phyloP scores from a whole-genome alignment of 2,329 filamentous ascomycete genomes.

The Huntiella abstrusa region DNA sequence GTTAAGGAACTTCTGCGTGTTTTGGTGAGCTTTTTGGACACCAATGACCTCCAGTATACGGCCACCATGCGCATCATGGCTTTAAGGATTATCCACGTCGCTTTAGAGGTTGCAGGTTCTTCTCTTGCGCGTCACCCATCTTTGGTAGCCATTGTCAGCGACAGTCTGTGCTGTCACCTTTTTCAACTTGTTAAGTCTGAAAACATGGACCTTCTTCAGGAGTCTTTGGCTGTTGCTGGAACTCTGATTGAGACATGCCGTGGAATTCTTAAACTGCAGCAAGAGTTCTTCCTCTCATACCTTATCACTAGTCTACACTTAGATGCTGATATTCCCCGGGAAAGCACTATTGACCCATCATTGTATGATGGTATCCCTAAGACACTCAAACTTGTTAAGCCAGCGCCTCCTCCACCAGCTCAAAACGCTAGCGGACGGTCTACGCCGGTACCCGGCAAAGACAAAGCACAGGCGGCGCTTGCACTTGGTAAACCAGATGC shows the following conservation, averaged over 20 bases:
- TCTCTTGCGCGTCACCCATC: constrained; percentile 87
- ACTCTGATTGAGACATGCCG: constrained; percentile 83
- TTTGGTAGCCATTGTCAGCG: constrained; percentile 71
- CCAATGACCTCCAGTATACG: constrained; percentile 78
- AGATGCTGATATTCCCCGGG: constrained; percentile 79
- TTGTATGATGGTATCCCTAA: constrained; percentile 89
- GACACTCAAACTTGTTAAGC: constrained; percentile 71
- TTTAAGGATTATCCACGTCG: constrained; percentile 88
- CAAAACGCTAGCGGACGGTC: constrained; percentile 51
- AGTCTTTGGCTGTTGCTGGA: constrained; percentile 78
- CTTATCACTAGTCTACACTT: constrained; percentile 86
- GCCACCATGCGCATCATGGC: constrained; percentile 97
- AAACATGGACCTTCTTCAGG: constrained; percentile 85
- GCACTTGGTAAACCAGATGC: constrained; percentile 85
- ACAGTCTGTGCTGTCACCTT: constrained; percentile 79
- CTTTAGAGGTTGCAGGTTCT: constrained; percentile 84
- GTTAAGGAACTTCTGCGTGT: constrained; percentile 90
- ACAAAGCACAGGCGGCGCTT: constrained; percentile 83
- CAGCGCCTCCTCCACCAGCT: constrained; percentile 25
- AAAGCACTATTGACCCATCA: constrained; percentile 74
- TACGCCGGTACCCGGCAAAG: constrained; percentile 80
- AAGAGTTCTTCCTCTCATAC: constrained; percentile 90
- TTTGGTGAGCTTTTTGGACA: constrained; percentile 80
- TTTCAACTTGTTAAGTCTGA: constrained; percentile 95
- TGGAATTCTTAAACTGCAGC: constrained; percentile 79